These are phyloP conservation scores for Thalassiosira exigua DNA, from an alignment of 352 stramenopile species.

Conservation along the genomic window DNA sequence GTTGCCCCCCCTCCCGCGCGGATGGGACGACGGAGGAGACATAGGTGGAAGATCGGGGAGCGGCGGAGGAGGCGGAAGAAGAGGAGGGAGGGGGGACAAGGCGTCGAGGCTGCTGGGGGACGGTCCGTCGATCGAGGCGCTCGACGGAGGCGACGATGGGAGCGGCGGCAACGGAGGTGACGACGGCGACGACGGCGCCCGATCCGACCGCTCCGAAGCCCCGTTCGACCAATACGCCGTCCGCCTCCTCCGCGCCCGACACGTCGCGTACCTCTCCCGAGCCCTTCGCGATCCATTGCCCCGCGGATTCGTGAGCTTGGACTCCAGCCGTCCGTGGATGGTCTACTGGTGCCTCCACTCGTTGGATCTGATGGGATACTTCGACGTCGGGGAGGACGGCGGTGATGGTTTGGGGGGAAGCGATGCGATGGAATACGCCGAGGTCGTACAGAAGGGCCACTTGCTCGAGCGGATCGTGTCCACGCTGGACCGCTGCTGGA, in stretches of 20 bases:
- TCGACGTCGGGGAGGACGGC: conserved; percentile 54
- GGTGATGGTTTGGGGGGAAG: not conserved
- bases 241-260: conserved; percentile 88
- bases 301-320: conserved; percentile 89
- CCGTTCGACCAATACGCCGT: conserved; percentile 42
- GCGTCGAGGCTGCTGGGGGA: not conserved
- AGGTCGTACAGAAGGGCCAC: conserved; percentile 46
- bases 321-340: conserved; percentile 97
- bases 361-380: conserved; percentile 91
- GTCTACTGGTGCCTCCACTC: conserved; percentile 91
- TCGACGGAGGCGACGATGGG: conserved; percentile 11
- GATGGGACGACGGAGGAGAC: not conserved
- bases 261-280: conserved; percentile 86
- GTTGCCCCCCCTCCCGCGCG: conserved; percentile 68
- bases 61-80: no score
- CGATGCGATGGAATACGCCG: conserved; percentile 17
- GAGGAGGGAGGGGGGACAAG: conserved; percentile 4
- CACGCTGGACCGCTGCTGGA: conserved; percentile 60
- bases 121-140: conserved; percentile 1
- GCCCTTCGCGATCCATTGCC: conserved; percentile 83
- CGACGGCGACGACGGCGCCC: not conserved
- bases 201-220: not conserved
- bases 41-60: not conserved
- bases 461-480: conserved; percentile 57
- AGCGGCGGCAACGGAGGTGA: not conserved